Percentiles rank a stretch among this genome's conserved stretches.
Conservation (phyloP, 2,329 filamentous ascomycete genomes). For the Alternaria postmessia region DNA sequence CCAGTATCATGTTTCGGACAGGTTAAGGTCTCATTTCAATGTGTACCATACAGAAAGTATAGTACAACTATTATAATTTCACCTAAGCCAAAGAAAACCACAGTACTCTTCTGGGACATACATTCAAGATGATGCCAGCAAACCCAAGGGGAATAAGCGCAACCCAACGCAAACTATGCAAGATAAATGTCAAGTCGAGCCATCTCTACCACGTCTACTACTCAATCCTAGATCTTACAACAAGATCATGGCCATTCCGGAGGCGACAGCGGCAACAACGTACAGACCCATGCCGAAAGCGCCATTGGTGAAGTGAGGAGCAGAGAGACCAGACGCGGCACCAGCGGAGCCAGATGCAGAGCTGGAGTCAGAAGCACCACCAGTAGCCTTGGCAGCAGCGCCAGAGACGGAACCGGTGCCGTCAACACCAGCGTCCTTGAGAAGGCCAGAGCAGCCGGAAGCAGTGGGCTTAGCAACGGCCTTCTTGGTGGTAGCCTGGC, state of each 20-base stretch:
- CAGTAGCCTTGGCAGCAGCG: slow-evolving; percentile 28
- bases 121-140: not conserved
- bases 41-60: not conserved
- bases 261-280: slow-evolving; percentile 58
- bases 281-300: slow-evolving; percentile 60
- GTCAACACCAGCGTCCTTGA: slow-evolving; percentile 69
- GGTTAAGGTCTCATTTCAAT: slow-evolving; percentile 7
- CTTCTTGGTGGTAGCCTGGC: slow-evolving; percentile 67
- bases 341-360: slow-evolving; percentile 29
- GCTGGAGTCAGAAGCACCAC: not conserved
- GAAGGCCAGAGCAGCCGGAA: slow-evolving; percentile 64
- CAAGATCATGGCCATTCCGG: slow-evolving; percentile 64
- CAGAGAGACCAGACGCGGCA: slow-evolving; percentile 54
- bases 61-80: slow-evolving; percentile 6
- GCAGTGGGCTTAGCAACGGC: slow-evolving; percentile 56
- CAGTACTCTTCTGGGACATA: not conserved
- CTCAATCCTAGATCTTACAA: slow-evolving; percentile 51
- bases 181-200: slow-evolving; percentile 9
- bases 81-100: slow-evolving; percentile 8
- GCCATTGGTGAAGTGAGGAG: slow-evolving; percentile 57
- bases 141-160: slow-evolving; percentile 18
- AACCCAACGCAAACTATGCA: slow-evolving; percentile 20
- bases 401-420: slow-evolving; percentile 65
- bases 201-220: not conserved
- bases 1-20: not conserved